Base-by-base conservation (phyloP, 2,329 filamentous ascomycete species). In the Aspergillus carbonarius region DNA sequence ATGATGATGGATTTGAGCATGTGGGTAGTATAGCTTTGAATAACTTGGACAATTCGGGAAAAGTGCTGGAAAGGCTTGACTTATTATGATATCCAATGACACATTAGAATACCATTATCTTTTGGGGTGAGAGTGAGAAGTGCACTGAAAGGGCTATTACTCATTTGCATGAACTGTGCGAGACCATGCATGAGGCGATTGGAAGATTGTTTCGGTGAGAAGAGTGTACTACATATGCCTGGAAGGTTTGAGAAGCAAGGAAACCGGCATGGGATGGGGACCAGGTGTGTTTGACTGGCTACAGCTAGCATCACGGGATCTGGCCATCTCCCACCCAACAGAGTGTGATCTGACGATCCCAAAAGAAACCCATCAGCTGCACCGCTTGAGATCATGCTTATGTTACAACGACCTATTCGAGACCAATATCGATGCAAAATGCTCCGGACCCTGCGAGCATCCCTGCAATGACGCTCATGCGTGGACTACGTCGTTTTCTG, bases 321-420 rank as follows among this genome's bases (percentile, higher is more conserved):
- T 10, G 47, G 35, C 47, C 44, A 27, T 27, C 25, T 32, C 20
- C 32, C 32, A n/a, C 34, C 18, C 27, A 42, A 15, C 39, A 52
- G 30, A 37, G 40, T 52, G 48, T 53, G 55, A 57, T 48, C 30
- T 15, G 52, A 44, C 32, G 35, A 51, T 51, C 57, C 35, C 46
- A 55, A 17, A 27, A 23, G 10, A 18, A 9, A 9, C 23, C n/a
- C n/a, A 55, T 54, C 51, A 34, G 34, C 50, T 51, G 51, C 17
- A 30, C 30, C 9, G 15, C 23, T 23, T 20, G 12, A 37, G 25
- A 55, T 58, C 59, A 53, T 53, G 52, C 52, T 47, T 55, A 58
- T 49, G 37, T 12, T 35, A 17, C 46, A 42, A 44, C 40, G 3
- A 32, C 37, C 17, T 5, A 44, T 23, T 30, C 20, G 37, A 30